These are phyloP conservation scores for Lathyrus oleraceus DNA, from an alignment of 306 rosid species.

Conservation along the genomic window DNA sequence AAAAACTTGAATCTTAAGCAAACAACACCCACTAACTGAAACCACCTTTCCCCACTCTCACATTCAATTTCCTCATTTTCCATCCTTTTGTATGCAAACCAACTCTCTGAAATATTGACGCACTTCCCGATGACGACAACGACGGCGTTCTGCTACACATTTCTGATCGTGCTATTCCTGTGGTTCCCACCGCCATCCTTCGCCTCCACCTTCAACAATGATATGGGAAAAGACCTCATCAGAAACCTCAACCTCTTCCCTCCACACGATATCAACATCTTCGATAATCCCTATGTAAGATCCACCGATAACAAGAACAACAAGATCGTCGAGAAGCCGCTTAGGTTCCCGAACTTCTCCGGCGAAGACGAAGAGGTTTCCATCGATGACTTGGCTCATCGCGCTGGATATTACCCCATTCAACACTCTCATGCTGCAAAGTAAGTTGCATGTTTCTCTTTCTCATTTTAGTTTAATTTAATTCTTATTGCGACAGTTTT, in stretches of 20 bases:
- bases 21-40: neutral
- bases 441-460: conserved; percentile 26
- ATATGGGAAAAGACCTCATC: conserved; percentile 43
- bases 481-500: neutral
- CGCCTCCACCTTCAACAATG: neutral
- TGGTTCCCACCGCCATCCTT: conserved; percentile 34
- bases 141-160: conserved; percentile 22
- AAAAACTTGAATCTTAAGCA: conserved; percentile 23
- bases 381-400: conserved; percentile 79
- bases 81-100: neutral
- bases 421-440: conserved; percentile 81
- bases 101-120: conserved; percentile 23
- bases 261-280: conserved; percentile 54
- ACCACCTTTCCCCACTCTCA: neutral
- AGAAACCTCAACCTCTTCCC: conserved; percentile 76
- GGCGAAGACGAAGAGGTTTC: conserved; percentile 20
- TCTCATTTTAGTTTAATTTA: neutral
- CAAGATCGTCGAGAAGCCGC: conserved; percentile 69
- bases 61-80: neutral
- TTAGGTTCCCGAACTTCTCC: conserved; percentile 55
- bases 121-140: neutral
- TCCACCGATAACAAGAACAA: neutral
- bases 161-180: conserved; percentile 28
- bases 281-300: conserved; percentile 19
- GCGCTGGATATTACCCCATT: conserved; percentile 84